phyloP scores from a whole-genome alignment of 192 early-diverging fungal species.

The Phlyctochytrium arcticum region DNA sequence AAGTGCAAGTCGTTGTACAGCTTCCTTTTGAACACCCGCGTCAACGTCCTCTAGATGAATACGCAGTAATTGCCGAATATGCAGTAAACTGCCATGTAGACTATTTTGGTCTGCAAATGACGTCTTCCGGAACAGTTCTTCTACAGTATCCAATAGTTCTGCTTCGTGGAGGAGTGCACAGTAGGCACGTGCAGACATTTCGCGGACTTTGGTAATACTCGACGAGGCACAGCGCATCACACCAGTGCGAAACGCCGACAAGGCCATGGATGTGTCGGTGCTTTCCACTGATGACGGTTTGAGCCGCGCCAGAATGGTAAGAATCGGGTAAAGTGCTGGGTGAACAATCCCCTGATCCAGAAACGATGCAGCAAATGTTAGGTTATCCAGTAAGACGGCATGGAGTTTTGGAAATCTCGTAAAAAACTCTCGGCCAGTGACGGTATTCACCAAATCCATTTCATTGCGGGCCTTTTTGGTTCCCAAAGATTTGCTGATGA shows the following conservation, averaged over 20 bases:
- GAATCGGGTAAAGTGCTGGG: conserved; percentile 84
- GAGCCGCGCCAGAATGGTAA: conserved; percentile 76
- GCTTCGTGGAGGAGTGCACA: conserved; percentile 69
- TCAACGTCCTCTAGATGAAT: conserved; percentile 53
- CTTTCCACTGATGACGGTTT: conserved; percentile 33
- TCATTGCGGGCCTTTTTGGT: conserved; percentile 74
- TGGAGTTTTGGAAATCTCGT: conserved; percentile 77
- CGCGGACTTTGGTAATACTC: conserved; percentile 65
- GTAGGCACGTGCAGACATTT: conserved; percentile 80
- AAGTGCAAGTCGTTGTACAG: background rate
- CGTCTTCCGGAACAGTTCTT: conserved; percentile 43
- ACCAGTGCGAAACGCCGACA: conserved; percentile 28
- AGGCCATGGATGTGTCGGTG: conserved; percentile 10
- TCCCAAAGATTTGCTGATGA: conserved; percentile 81
- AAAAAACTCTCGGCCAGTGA: conserved; percentile 90
- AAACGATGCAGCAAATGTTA: conserved; percentile 64
- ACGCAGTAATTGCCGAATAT: conserved; percentile 65
- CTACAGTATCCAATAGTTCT: conserved; percentile 50
- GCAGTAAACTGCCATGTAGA: conserved; percentile 71
- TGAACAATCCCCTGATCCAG: conserved; percentile 54
- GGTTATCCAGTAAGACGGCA: conserved; percentile 68
- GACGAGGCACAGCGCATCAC: conserved; percentile 24
- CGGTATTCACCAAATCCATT: conserved; percentile 63
- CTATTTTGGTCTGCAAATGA: conserved; percentile 56
- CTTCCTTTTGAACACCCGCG: conserved; percentile 14